Percentiles rank a stretch among this genome's conserved stretches.
Conservation (phyloP, 2,329 filamentous ascomycete species). For the Ascochyta pisi region DNA sequence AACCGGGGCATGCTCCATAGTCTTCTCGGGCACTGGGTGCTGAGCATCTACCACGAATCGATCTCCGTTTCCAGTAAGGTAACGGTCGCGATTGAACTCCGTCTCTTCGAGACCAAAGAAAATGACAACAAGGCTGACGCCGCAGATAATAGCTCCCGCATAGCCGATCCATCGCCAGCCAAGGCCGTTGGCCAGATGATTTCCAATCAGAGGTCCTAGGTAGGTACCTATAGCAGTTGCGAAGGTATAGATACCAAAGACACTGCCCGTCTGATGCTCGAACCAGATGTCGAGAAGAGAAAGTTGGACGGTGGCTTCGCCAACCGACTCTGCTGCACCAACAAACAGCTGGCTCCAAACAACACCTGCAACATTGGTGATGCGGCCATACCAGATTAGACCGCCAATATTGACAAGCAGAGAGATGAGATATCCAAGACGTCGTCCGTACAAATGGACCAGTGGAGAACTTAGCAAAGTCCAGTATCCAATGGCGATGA, state of each 20-base stretch:
- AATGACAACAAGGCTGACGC: conserved; percentile 21
- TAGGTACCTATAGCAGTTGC: conserved; percentile 29
- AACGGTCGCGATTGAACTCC: conserved; percentile 25
- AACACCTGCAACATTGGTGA: conserved; percentile 22
- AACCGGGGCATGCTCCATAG: conserved; percentile 6
- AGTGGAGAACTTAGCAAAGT: conserved; percentile 27
- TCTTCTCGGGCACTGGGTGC: conserved; percentile 12
- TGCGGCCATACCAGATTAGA: conserved; percentile 29
- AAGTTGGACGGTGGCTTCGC: conserved; percentile 26
- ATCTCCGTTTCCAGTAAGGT: conserved; percentile 14
- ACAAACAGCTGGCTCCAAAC: conserved; percentile 32
- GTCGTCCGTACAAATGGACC: conserved; percentile 27
- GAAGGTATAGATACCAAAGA: conserved; percentile 27
- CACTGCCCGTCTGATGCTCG: conserved; percentile 28
- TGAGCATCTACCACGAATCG: conserved; percentile 14
- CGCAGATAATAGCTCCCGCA: conserved; percentile 25
- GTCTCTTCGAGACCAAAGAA: conserved; percentile 28
- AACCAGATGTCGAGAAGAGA: conserved; percentile 29
- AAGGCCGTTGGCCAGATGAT: conserved; percentile 21
- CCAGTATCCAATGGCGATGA: conserved; percentile 29
- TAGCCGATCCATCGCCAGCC: conserved; percentile 31
- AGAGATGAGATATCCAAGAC: conserved; percentile 27
- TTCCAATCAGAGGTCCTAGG: conserved; percentile 24
- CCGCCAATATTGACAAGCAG: conserved; percentile 28
- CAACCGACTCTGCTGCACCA: conserved; percentile 26